Evolutionary conservation across 169 alveolate genomes (phyloP).

Genomic region (Plasmodium blacklocki): DNA sequence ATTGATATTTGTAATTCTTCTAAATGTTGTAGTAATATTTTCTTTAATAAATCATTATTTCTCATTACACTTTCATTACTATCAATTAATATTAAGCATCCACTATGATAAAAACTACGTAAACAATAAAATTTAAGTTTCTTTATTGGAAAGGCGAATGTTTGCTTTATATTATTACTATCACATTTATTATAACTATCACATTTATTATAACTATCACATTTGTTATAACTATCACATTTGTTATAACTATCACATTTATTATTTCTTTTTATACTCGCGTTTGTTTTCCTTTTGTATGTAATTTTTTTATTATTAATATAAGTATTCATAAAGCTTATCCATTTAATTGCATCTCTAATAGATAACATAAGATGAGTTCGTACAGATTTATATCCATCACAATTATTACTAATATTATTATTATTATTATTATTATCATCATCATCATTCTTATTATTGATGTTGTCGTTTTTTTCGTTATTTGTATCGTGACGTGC

Average conservation of each 20-base stretch:
- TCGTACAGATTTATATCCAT: background rate
- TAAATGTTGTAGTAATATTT: slow-evolving; percentile 16
- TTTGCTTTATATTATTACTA: too few species aligned
- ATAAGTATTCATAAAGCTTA: slow-evolving; percentile 45
- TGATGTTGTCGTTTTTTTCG: too few species aligned
- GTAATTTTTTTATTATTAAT: background rate
- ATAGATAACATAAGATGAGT: slow-evolving; percentile 20
- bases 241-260: too few species aligned
- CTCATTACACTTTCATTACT: slow-evolving; percentile 42
- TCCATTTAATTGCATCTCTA: slow-evolving; percentile 58
- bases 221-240: too few species aligned
- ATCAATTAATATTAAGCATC: slow-evolving; percentile 62
- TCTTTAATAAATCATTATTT: slow-evolving; percentile 19
- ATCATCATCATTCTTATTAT: background rate
- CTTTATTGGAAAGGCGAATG: too few species aligned
- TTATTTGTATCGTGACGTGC: background rate
- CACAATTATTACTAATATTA: too few species aligned
- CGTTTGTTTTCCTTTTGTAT: background rate
- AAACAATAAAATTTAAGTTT: slow-evolving; percentile 14
- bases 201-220: too few species aligned
- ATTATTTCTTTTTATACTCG: background rate
- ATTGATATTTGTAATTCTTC: slow-evolving; percentile 12
- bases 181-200: too few species aligned
- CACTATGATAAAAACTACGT: slow-evolving; percentile 63
- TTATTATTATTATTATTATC: too few species aligned